Conservation (phyloP, 345 rosid genomes). For the Populus ilicifolia region DNA sequence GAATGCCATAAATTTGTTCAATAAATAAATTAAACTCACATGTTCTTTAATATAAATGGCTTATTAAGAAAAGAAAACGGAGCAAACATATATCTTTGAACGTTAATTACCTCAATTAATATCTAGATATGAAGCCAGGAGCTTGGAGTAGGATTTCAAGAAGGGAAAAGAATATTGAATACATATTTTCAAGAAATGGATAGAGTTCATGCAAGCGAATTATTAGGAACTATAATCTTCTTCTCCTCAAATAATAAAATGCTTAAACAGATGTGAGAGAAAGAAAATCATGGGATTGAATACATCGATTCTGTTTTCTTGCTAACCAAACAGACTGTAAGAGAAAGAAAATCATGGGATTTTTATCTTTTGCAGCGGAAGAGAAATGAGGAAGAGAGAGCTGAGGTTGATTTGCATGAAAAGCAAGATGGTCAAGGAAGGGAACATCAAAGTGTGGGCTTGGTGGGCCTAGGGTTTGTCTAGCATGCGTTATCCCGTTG, state of each 20-base stretch:
- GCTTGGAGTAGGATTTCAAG: background rate
- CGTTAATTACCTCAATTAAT: background rate
- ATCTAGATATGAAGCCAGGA: background rate
- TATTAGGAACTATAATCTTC: background rate
- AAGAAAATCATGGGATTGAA: too few relatives aligned
- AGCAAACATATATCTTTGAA: background rate
- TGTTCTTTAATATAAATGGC: too few relatives aligned
- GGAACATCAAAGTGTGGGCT: conserved; percentile 24
- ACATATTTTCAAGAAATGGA: background rate
- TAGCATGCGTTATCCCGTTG: conserved; percentile 37
- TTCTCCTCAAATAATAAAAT: background rate
- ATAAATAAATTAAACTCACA: too few relatives aligned
- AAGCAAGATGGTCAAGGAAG: conserved; percentile 9
- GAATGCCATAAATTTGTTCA: too few relatives aligned
- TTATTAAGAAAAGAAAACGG: too few relatives aligned
- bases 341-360: background rate
- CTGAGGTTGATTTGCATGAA: background rate
- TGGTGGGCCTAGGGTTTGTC: conserved; percentile 43
- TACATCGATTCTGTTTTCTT: background rate
- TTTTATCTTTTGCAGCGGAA: background rate
- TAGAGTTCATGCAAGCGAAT: background rate
- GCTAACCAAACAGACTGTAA: background rate
- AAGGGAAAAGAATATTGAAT: background rate
- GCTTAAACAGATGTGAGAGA: too few relatives aligned
- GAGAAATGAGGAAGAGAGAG: background rate